Evolutionary conservation across 495 filamentous ascomycete genomes (phyloP).

Genomic region (Staphylotrichum longicolle): DNA sequence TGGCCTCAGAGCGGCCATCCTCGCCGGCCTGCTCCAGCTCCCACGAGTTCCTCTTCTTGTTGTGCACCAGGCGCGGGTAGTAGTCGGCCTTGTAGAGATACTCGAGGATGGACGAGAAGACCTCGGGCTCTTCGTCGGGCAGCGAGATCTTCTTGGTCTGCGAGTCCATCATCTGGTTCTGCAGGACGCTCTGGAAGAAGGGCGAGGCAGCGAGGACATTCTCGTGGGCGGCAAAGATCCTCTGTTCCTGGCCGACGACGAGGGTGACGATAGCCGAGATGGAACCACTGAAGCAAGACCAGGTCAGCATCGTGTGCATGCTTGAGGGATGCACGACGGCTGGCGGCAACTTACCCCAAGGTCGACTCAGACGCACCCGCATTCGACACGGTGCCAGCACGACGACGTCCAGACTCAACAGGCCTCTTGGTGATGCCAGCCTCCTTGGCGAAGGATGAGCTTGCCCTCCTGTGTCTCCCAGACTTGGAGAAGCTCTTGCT

Average conservation of each 20-base stretch:
- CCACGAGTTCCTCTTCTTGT: slow-evolving; percentile 65
- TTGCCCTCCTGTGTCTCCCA: slow-evolving; percentile 40
- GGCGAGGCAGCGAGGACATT: slow-evolving; percentile 74
- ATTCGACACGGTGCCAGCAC: slow-evolving; percentile 40
- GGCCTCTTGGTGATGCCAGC: slow-evolving; percentile 47
- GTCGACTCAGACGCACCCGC: slow-evolving; percentile 30
- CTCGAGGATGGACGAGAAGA: slow-evolving; percentile 87
- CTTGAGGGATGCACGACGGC: slow-evolving; percentile 2
- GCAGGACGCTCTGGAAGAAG: slow-evolving; percentile 65
- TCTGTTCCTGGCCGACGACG: slow-evolving; percentile 69
- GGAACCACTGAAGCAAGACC: slow-evolving; percentile 41
- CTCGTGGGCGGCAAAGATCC: slow-evolving; percentile 89
- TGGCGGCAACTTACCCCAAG: slow-evolving; percentile 34
- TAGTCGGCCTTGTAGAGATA: slow-evolving; percentile 94
- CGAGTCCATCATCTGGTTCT: slow-evolving; percentile 61
- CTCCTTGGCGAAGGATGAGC: slow-evolving; percentile 47
- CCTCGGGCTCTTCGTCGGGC: slow-evolving; percentile 81
- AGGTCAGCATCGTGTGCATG: slow-evolving; percentile 18
- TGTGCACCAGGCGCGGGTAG: slow-evolving; percentile 71
- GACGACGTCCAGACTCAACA: slow-evolving; percentile 39
- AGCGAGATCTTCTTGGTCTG: slow-evolving; percentile 70
- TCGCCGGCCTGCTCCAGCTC: slow-evolving; percentile 61
- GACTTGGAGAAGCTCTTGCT: slow-evolving; percentile 50
- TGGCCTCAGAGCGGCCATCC: slow-evolving; percentile 55
- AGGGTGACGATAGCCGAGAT: slow-evolving; percentile 77